These are phyloP conservation scores for Ogataea ramenticola DNA, from an alignment of 805 yeast genomes.

Conservation along the genomic window DNA sequence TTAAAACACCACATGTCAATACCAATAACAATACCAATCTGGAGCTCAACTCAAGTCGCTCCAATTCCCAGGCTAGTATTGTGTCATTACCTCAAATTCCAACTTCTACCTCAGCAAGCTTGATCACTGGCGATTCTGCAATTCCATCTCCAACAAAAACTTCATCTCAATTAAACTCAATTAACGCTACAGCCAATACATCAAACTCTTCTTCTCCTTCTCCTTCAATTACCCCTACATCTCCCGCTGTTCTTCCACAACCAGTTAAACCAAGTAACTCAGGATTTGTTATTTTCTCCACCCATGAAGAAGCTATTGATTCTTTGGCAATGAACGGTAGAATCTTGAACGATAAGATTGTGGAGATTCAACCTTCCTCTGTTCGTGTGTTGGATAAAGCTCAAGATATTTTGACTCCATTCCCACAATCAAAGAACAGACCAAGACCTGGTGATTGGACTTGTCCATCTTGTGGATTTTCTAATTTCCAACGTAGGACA, in stretches of 20 bases:
- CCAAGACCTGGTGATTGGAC: slow-evolving; percentile 98
- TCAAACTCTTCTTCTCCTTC: slow-evolving; percentile 3
- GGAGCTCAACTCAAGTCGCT: neutral
- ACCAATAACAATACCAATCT: neutral
- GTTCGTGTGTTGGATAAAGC: slow-evolving; percentile 73
- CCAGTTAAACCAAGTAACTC: slow-evolving; percentile 45
- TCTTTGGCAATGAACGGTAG: slow-evolving; percentile 76
- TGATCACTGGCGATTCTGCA: neutral
- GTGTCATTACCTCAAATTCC: slow-evolving; percentile 1
- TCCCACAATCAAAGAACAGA: slow-evolving; percentile 76
- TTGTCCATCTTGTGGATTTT: slow-evolving; percentile 94
- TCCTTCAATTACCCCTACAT: slow-evolving; percentile 5
- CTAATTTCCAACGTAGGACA: slow-evolving; percentile 88
- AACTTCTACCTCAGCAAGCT: neutral
- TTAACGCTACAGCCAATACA: neutral
- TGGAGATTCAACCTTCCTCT: slow-evolving; percentile 86
- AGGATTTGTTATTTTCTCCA: slow-evolving; percentile 80
- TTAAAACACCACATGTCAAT: slow-evolving; percentile 44
- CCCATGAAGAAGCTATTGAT: slow-evolving; percentile 82
- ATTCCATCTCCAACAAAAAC: neutral
- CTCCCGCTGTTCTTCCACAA: slow-evolving; percentile 13
- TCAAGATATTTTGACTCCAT: slow-evolving; percentile 72
- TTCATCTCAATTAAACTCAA: neutral
- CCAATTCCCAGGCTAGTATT: neutral
- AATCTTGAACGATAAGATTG: slow-evolving; percentile 56